These are phyloP conservation scores for Eleusine indica DNA, from an alignment of 176 grass and related monocot species.

Conservation along the genomic window DNA sequence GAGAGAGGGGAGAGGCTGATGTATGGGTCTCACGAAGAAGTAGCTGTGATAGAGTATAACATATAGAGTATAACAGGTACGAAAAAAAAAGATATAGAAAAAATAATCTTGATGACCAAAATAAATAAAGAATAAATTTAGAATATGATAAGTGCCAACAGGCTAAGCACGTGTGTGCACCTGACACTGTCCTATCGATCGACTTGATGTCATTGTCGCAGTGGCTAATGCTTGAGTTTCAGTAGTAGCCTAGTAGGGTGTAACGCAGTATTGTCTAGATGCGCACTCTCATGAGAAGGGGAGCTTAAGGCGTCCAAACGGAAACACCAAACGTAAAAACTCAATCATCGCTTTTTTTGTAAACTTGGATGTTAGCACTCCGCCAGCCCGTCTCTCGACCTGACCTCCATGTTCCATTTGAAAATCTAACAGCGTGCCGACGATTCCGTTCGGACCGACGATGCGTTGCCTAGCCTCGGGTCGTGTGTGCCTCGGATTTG, in stretches of 20 bases:
- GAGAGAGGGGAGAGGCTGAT: too few species aligned
- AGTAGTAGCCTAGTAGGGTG: background rate
- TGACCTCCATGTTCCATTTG: background rate
- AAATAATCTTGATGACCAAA: too few species aligned
- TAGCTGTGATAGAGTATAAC: too few species aligned
- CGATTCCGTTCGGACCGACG: slow-evolving; percentile 46
- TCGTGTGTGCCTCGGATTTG: slow-evolving; percentile 34
- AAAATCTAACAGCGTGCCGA: slow-evolving; percentile 28
- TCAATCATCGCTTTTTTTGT: background rate
- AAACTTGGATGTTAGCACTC: slow-evolving; percentile 27
- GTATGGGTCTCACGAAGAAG: too few species aligned
- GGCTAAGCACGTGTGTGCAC: too few species aligned
- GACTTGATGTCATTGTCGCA: background rate
- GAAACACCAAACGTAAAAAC: slow-evolving; percentile 24
- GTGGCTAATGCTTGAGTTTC: background rate
- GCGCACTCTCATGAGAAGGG: background rate
- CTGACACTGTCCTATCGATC: background rate
- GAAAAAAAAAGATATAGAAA: too few species aligned
- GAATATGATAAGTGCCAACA: too few species aligned
- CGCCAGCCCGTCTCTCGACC: background rate
- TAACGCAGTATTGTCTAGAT: background rate
- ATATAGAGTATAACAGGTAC: too few species aligned
- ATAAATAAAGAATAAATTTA: too few species aligned
- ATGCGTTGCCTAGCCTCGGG: slow-evolving; percentile 37
- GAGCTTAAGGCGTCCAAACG: slow-evolving; percentile 28